Evolutionary conservation across 2,329 filamentous ascomycete genomes (phyloP).

Genomic region (Venturia aucupariae): DNA sequence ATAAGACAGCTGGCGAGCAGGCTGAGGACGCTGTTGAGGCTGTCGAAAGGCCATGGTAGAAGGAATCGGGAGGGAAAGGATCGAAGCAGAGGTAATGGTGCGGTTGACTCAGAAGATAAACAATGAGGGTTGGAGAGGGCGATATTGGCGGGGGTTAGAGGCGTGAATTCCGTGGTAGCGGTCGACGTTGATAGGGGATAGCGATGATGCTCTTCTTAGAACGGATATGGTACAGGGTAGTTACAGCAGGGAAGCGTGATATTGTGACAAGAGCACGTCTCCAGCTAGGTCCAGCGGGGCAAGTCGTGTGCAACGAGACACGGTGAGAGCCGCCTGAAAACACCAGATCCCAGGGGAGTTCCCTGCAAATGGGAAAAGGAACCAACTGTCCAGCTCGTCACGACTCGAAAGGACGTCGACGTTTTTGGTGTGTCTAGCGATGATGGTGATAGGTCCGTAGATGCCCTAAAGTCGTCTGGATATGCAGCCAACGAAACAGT

Average conservation of each 20-base stretch:
- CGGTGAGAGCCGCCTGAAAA: background rate
- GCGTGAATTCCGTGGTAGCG: background rate
- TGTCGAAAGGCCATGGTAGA: slow-evolving; percentile 13
- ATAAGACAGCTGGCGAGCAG: slow-evolving; percentile 9
- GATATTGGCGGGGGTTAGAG: background rate
- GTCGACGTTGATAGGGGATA: background rate
- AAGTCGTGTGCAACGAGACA: background rate
- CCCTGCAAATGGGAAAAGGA: background rate
- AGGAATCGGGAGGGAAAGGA: background rate
- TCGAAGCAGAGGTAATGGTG: background rate
- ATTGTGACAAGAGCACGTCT: background rate
- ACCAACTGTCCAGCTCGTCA: background rate
- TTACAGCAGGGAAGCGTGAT: background rate
- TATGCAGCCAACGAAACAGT: background rate
- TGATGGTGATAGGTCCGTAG: background rate
- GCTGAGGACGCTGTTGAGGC: slow-evolving; percentile 12
- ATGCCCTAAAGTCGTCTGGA: background rate
- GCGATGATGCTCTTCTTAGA: background rate
- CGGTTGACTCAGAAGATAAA: background rate
- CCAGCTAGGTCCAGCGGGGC: background rate
- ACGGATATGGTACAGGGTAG: background rate
- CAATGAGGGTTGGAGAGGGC: background rate
- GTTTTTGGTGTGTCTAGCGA: background rate
- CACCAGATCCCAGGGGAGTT: background rate
- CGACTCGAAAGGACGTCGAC: background rate